Conservation (phyloP, 169 alveolate genomes). For the Plasmodium gallinaceum region DNA sequence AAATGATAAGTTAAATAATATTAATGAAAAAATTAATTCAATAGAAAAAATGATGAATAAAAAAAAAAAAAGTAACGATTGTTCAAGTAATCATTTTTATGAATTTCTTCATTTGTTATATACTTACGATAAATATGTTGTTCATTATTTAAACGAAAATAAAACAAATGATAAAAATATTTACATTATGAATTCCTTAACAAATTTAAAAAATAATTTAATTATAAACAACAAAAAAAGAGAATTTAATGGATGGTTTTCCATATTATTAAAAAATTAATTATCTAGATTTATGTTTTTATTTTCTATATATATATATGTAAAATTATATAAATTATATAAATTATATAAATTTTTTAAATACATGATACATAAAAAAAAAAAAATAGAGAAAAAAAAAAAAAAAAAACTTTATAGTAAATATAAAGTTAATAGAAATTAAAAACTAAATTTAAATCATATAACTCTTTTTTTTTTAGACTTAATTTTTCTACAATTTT, state of each 20-base stretch:
- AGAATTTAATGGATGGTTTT: constrained; percentile 67
- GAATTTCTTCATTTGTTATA: constrained; percentile 27
- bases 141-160: constrained; percentile 36
- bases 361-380: too few species aligned
- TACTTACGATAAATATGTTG: constrained; percentile 31
- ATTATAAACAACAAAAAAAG: constrained; percentile 7
- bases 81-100: not conserved
- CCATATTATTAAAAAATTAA: constrained; percentile 34
- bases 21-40: constrained; percentile 26
- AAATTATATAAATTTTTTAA: not conserved
- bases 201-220: constrained; percentile 28
- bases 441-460: too few species aligned
- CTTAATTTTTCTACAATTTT: too few species aligned
- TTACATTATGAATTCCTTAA: constrained; percentile 46
- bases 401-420: too few species aligned
- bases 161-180: constrained; percentile 33
- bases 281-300: not conserved
- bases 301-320: constrained; percentile 10
- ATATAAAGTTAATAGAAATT: too few species aligned
- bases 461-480: too few species aligned
- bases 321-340: not conserved
- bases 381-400: too few species aligned
- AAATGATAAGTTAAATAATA: constrained; percentile 18
- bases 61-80: constrained; percentile 20
- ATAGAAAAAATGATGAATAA: constrained; percentile 22